Evolutionary conservation across 1,284 basidiomycete genomes (phyloP).

Genomic region (Rhodofomes roseus): DNA sequence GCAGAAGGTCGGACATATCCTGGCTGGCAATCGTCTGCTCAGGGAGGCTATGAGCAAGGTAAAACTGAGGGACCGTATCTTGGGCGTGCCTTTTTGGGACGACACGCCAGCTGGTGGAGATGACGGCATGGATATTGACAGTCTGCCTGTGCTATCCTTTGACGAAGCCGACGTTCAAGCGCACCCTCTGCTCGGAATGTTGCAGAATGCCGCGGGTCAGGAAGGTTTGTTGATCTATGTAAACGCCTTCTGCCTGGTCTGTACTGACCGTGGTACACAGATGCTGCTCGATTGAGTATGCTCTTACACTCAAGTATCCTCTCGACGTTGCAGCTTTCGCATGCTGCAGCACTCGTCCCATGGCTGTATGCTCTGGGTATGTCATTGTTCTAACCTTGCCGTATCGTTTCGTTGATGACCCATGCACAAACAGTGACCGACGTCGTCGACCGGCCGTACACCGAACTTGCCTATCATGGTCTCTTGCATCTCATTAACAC

Average conservation of each 20-base stretch:
- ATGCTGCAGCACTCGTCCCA: slow-evolving; percentile 12
- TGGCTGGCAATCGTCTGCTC: slow-evolving; percentile 33
- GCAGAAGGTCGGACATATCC: slow-evolving; percentile 39
- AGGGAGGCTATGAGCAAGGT: slow-evolving; percentile 23
- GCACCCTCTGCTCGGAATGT: slow-evolving; percentile 13
- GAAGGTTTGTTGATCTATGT: slow-evolving; percentile 32
- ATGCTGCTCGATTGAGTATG: slow-evolving; percentile 32
- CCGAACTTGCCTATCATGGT: slow-evolving; percentile 2
- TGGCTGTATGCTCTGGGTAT: slow-evolving; percentile 26
- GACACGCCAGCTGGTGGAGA: slow-evolving; percentile 8
- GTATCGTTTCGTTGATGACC: slow-evolving; percentile 10
- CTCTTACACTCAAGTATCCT: slow-evolving; percentile 33
- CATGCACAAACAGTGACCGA: not conserved
- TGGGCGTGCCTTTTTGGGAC: slow-evolving; percentile 23
- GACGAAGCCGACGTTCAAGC: slow-evolving; percentile 6
- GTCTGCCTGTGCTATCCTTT: slow-evolving; percentile 9
- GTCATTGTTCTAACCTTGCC: not conserved
- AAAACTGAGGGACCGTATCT: slow-evolving; percentile 40
- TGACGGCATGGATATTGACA: slow-evolving; percentile 13
- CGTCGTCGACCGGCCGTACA: not conserved
- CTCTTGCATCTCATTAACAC: not conserved
- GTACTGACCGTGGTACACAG: slow-evolving; percentile 25
- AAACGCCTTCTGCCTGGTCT: not conserved
- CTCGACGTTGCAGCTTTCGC: slow-evolving; percentile 5
- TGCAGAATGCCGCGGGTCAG: slow-evolving; percentile 31